Conservation (phyloP, 257 asterid genomes). For the Penstemon davidsonii region DNA sequence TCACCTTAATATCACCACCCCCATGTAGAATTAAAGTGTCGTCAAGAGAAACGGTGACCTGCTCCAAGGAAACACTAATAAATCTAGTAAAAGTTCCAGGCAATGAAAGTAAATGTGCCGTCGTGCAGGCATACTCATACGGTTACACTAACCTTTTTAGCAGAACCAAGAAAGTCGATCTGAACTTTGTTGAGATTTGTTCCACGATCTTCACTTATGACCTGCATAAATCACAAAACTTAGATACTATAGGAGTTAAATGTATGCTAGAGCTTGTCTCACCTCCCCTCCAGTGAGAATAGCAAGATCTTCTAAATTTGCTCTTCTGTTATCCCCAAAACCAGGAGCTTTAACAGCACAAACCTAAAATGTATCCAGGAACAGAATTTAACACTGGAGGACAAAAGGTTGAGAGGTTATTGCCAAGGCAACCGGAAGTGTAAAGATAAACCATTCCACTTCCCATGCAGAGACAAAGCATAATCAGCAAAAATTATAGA, state of each 20-base stretch:
- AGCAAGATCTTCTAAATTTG: slow-evolving; percentile 86
- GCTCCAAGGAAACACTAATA: slow-evolving; percentile 30
- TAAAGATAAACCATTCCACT: slow-evolving; percentile 18
- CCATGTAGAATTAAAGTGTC: slow-evolving; percentile 87
- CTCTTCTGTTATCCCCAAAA: slow-evolving; percentile 86
- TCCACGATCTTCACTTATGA: slow-evolving; percentile 73
- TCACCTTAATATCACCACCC: slow-evolving; percentile 81
- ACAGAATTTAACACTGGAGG: slow-evolving; percentile 15
- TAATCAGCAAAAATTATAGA: slow-evolving; percentile 4
- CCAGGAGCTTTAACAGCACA: slow-evolving; percentile 98
- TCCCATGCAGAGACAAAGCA: background rate
- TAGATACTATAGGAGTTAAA: slow-evolving; percentile 19
- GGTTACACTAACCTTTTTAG: slow-evolving; percentile 63
- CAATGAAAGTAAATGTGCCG: slow-evolving; percentile 1
- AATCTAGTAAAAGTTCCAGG: slow-evolving; percentile 23
- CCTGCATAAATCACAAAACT: slow-evolving; percentile 49
- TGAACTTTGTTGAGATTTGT: slow-evolving; percentile 62
- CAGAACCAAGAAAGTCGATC: slow-evolving; percentile 88
- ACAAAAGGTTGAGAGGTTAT: background rate
- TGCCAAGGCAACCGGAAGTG: background rate
- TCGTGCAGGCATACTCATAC: slow-evolving; percentile 14
- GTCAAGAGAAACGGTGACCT: slow-evolving; percentile 82
- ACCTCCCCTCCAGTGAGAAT: slow-evolving; percentile 95
- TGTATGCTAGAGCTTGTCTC: slow-evolving; percentile 29
- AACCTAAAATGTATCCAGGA: slow-evolving; percentile 47